Evolutionary conservation across 192 early-diverging fungal genomes (phyloP).

Genomic region (Powellomyces hirtus): DNA sequence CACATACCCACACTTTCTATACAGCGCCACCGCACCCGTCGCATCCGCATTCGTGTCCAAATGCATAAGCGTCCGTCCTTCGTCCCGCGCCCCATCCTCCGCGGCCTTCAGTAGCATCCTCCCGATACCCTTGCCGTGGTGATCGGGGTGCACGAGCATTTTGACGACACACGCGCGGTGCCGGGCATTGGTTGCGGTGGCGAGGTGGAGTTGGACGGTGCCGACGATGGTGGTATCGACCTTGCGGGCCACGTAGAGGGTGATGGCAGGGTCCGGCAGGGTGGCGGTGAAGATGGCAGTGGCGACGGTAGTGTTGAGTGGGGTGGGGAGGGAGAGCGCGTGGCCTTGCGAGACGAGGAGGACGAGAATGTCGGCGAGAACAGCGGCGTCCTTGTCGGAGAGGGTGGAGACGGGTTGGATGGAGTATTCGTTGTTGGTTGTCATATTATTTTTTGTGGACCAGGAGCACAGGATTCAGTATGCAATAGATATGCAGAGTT

Average conservation of each 20-base stretch:
- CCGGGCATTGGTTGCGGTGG: not conserved
- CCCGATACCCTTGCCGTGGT: not conserved
- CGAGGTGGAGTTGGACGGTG: not conserved
- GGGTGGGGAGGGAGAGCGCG: not conserved
- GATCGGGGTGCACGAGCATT: not conserved
- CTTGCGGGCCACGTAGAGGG: not conserved
- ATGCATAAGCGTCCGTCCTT: not conserved
- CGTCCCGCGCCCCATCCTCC: not conserved
- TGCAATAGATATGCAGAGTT: no score
- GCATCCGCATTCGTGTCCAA: not conserved
- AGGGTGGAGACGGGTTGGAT: not conserved
- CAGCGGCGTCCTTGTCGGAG: not conserved
- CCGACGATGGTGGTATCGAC: not conserved
- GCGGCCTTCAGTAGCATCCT: not conserved
- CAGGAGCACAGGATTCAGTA: no score
- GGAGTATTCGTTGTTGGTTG: no score
- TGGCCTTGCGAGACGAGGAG: not conserved
- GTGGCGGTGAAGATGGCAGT: not conserved
- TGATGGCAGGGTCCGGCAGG: not conserved
- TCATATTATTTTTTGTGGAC: no score
- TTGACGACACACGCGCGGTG: not conserved
- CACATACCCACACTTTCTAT: not conserved
- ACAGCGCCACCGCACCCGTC: not conserved
- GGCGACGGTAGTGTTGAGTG: not conserved
- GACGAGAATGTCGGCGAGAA: not conserved